Conservation (phyloP, 2,329 filamentous ascomycete species). For the Paecilomyces formosus region DNA sequence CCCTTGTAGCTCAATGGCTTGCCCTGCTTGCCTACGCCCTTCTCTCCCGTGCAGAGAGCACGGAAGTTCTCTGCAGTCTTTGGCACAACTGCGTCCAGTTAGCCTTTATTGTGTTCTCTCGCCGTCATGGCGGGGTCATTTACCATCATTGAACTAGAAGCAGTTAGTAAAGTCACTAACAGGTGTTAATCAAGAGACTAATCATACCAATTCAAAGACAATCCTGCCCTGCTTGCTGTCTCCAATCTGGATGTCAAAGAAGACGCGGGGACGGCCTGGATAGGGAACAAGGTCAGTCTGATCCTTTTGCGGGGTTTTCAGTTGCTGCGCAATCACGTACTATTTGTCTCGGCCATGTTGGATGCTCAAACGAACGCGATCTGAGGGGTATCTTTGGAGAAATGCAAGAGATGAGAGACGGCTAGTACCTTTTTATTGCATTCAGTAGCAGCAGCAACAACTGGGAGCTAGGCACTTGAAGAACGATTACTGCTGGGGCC, state of each 20-base stretch:
- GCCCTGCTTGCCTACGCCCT: conserved; percentile 71
- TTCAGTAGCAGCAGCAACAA: neutral
- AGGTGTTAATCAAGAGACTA: neutral
- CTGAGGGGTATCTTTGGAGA: neutral
- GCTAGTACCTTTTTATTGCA: neutral
- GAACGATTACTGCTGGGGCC: neutral
- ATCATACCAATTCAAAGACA: conserved; percentile 70
- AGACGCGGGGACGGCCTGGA: conserved; percentile 67
- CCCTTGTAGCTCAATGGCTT: conserved; percentile 87
- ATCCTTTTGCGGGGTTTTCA: neutral
- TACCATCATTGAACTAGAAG: conserved; percentile 43
- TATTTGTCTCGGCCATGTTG: conserved; percentile 29
- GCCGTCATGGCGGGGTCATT: conserved; percentile 3
- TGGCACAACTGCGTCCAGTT: conserved; percentile 65
- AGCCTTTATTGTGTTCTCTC: conserved; percentile 6
- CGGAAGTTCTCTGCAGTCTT: conserved; percentile 98
- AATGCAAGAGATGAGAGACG: neutral
- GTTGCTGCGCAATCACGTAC: conserved; percentile 15
- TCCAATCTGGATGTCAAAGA: conserved; percentile 86
- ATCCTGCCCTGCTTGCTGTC: conserved; percentile 67
- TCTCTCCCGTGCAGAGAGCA: conserved; percentile 88
- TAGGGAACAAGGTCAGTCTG: neutral
- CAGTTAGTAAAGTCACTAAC: conserved; percentile 10
- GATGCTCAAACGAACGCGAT: neutral
- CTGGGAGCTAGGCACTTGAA: neutral